A percentile compares a stretch with the other conserved stretches of the same genome.
Evolutionary conservation across 192 early-diverging fungal genomes (phyloP).

Genomic region (Pilaira anomala): DNA sequence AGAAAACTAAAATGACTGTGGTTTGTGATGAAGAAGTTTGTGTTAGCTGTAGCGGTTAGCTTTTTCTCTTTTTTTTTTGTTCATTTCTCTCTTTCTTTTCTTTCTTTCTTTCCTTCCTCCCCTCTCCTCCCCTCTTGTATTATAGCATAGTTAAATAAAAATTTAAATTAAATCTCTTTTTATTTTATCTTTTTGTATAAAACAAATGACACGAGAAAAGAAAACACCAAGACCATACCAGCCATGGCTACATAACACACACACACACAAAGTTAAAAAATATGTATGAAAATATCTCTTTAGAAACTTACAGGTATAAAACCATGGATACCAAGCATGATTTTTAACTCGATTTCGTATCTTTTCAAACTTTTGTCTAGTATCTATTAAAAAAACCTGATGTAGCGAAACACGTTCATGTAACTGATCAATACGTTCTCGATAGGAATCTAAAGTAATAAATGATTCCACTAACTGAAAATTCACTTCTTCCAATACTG

Average conservation of each 20-base stretch:
- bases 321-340: conserved; percentile 8
- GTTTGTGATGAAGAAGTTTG: conserved; percentile 12
- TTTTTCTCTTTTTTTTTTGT: not conserved
- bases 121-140: not conserved
- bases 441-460: not conserved
- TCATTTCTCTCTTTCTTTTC: not conserved
- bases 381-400: not conserved
- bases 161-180: not conserved
- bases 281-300: no score
- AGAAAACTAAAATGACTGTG: not conserved
- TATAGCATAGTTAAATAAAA: not conserved
- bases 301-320: no score
- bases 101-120: not conserved
- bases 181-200: conserved; percentile 3
- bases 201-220: not conserved
- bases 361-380: not conserved
- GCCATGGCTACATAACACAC: not conserved
- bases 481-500: not conserved
- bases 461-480: not conserved
- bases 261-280: not conserved
- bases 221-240: not conserved
- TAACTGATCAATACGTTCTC: not conserved
- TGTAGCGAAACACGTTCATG: not conserved
- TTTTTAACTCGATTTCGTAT: not conserved
- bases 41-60: conserved; percentile 12